A percentile compares a stretch with the other conserved stretches of the same genome.
Evolutionary conservation across 1,139 yeast species (phyloP).

Genomic region (Geotrichum europaeum): DNA sequence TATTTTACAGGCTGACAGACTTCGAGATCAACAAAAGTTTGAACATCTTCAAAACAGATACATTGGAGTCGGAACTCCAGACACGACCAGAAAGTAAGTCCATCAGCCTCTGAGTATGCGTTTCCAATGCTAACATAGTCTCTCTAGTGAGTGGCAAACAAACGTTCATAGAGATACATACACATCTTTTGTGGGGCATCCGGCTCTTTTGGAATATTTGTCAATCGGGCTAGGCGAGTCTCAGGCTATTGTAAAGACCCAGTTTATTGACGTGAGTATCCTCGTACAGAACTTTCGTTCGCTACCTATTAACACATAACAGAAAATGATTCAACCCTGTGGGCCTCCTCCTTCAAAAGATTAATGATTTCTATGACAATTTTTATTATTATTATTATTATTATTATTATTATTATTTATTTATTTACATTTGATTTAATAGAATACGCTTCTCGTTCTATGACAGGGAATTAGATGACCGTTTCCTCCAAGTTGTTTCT

Average conservation of each 20-base stretch:
- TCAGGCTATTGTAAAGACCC: constrained; percentile 43
- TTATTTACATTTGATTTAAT: constrained; percentile 21
- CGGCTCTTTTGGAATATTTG: constrained; percentile 56
- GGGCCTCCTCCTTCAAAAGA: constrained; percentile 25
- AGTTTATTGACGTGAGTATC: constrained; percentile 44
- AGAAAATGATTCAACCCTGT: constrained; percentile 50
- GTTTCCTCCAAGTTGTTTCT: constrained; percentile 23
- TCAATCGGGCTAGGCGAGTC: constrained; percentile 59
- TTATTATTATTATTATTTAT: neutral
- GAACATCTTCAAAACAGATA: constrained; percentile 57
- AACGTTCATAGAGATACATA: constrained; percentile 72
- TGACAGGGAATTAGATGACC: constrained; percentile 33
- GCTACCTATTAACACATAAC: neutral
- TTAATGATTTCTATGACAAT: neutral
- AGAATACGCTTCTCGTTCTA: constrained; percentile 37
- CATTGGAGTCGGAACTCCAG: constrained; percentile 66
- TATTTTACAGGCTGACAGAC: constrained; percentile 52
- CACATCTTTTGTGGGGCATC: constrained; percentile 65
- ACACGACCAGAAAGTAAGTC: constrained; percentile 47
- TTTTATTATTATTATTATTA: neutral
- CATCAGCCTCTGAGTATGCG: constrained; percentile 27
- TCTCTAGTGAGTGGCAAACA: constrained; percentile 44
- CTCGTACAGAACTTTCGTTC: neutral
- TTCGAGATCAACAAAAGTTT: constrained; percentile 58
- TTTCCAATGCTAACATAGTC: constrained; percentile 14